A percentile compares a stretch with the other conserved stretches of the same genome.
phyloP scores from a whole-genome alignment of 1,284 basidiomycete species.

The Phylloboletellus chloephorus region DNA sequence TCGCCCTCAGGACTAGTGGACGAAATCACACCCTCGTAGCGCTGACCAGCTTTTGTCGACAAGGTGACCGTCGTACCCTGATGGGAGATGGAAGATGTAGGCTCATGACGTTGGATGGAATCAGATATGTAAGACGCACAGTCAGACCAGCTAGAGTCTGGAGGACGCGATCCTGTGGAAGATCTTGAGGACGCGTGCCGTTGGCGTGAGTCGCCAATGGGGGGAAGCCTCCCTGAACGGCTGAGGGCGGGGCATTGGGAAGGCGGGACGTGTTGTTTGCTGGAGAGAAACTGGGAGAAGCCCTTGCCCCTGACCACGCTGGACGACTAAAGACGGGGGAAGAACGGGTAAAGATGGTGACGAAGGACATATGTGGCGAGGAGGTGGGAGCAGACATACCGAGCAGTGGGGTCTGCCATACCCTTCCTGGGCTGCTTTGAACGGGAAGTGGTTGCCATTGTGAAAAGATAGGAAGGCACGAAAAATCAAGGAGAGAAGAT shows the following conservation, averaged over 20 bases:
- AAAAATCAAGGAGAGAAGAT: conserved; percentile 33
- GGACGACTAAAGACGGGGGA: conserved; percentile 41
- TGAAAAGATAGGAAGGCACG: conserved; percentile 21
- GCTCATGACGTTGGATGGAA: conserved; percentile 15
- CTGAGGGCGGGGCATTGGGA: conserved; percentile 37
- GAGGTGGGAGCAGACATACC: conserved; percentile 39
- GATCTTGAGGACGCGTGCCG: conserved; percentile 41
- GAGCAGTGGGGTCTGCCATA: conserved; percentile 46
- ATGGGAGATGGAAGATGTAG: conserved; percentile 17
- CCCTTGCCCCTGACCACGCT: conserved; percentile 60
- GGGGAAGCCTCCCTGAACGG: conserved; percentile 43
- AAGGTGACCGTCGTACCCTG: conserved; percentile 73
- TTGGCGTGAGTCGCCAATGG: conserved; percentile 45
- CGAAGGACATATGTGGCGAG: conserved; percentile 10
- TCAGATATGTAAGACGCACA: conserved; percentile 38
- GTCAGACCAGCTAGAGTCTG: conserved; percentile 60
- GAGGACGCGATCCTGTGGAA: conserved; percentile 50
- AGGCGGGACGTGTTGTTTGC: conserved; percentile 45
- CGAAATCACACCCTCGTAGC: conserved; percentile 64
- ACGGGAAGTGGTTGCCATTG: conserved; percentile 59
- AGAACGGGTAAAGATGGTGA: conserved; percentile 11
- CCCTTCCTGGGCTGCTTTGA: conserved; percentile 56
- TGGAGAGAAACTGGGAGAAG: conserved; percentile 63
- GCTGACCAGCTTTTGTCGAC: conserved; percentile 58
- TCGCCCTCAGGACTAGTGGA: conserved; percentile 63